A percentile compares a stretch with the other conserved stretches of the same genome.
Conservation (phyloP, 2,329 filamentous ascomycete species). For the Sporothrix variecibatus region DNA sequence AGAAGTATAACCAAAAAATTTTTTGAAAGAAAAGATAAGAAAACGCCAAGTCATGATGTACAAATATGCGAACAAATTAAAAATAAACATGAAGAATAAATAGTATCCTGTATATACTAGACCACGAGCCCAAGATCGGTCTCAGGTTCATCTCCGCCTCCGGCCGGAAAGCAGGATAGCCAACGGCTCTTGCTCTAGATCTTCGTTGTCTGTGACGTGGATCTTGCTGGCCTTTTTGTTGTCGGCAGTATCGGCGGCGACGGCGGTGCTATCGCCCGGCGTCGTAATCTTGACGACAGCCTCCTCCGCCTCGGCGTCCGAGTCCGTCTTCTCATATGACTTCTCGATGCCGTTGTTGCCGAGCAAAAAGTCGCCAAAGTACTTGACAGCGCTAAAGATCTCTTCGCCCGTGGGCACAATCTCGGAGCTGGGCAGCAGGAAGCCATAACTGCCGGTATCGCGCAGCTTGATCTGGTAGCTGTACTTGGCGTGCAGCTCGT, state of each 20-base stretch:
- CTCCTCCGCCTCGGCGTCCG: background rate
- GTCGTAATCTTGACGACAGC: background rate
- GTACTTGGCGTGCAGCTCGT: slow-evolving; percentile 77
- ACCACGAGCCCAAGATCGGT: background rate
- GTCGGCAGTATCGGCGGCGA: background rate
- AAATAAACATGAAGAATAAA: background rate
- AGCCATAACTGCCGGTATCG: slow-evolving; percentile 92
- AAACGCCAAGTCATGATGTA: background rate
- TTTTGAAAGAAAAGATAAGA: background rate
- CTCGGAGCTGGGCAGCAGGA: slow-evolving; percentile 80
- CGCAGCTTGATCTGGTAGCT: slow-evolving; percentile 93
- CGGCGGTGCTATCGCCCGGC: background rate
- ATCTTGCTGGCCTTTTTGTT: slow-evolving; percentile 1
- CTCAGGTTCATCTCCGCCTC: slow-evolving; percentile 6
- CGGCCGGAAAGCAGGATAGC: background rate
- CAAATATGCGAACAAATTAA: background rate
- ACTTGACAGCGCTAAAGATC: slow-evolving; percentile 77
- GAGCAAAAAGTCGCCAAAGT: slow-evolving; percentile 78
- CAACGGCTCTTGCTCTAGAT: background rate
- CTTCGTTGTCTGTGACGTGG: background rate
- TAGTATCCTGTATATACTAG: background rate
- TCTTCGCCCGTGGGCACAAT: slow-evolving; percentile 91
- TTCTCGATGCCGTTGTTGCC: slow-evolving; percentile 68
- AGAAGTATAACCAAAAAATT: background rate
- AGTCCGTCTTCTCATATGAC: background rate